Conservation (phyloP, 164 flowering plant species). For the Tetrastigma voinierianum region DNA sequence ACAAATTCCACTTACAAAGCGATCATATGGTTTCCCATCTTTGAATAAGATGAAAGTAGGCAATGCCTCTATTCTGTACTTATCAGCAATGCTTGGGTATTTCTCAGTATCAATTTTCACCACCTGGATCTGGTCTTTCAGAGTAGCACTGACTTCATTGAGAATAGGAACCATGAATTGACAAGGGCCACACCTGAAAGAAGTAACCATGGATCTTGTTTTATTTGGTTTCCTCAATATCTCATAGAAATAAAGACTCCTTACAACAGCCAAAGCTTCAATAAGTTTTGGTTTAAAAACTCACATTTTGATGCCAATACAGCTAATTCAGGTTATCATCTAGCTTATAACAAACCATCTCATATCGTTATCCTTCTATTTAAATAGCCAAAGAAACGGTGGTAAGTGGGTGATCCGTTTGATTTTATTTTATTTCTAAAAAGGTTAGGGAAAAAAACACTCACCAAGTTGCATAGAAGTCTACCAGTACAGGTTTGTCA, state of each 20-base stretch:
- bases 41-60: conserved; percentile 91
- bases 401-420: neutral
- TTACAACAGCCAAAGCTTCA: neutral
- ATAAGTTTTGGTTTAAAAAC: neutral
- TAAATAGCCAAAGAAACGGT: too few relatives aligned
- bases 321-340: too few relatives aligned
- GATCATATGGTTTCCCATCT: conserved; percentile 75
- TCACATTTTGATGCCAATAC: too few relatives aligned
- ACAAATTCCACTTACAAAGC: conserved; percentile 71
- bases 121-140: conserved; percentile 72
- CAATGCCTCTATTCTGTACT: conserved; percentile 70
- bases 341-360: too few relatives aligned
- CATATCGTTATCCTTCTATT: too few relatives aligned
- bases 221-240: neutral
- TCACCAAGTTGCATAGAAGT: conserved; percentile 96
- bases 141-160: conserved; percentile 51
- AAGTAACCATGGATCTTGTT: neutral
- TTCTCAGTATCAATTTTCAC: conserved; percentile 96
- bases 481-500: conserved; percentile 85
- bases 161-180: conserved; percentile 89
- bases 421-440: neutral
- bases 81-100: conserved; percentile 73
- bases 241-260: neutral
- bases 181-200: conserved; percentile 98
- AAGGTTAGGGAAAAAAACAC: conserved; percentile 2